Evolutionary conservation across 495 filamentous ascomycete species (phyloP), one percentile per base, ranked within the genome.

Genomic region (Cercophora scortea): DNA sequence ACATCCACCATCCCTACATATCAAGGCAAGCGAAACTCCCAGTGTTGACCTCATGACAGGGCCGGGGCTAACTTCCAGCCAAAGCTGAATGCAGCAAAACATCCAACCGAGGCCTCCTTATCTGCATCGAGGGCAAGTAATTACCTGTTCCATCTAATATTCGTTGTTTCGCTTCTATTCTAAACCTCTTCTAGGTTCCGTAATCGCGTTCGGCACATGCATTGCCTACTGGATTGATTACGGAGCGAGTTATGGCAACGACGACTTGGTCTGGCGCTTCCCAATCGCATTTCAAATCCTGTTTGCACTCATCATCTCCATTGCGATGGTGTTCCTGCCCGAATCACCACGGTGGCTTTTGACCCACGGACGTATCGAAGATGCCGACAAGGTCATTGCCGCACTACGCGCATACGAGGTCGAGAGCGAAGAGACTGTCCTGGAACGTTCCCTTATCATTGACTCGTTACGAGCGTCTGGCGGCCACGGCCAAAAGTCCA

Each of bases 191-290:
- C 25, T 25, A 25, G 25, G 25, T 25, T 25, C 25, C 25, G 25
- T 25, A 5, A 89, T 91, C 54, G 87, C 87, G 41, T 87, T 91
- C 49, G 88, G 88, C 43, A 84, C 80, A 8, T 68, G 89, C 41
- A 82, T 90, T 32, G 86, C 86, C 25, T 91, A 91, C 71, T 92
- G 88, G 88, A 75, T 92, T 51, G 86, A 90, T 58, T 92, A 87
- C 55, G 88, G 87, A 42, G 77, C 84, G 33, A 81, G 79, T 8
- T 91, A 86, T 60, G 85, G 84, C 4, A 77, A 79, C 3, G 55
- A 68, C 8, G 77, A 82, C 57, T 68, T 89, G 7, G 77, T 79
- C 15, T 91, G 88, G 88, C 79, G 88, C 16, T 88, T 90, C 72
- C 88, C 88, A 15, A 89, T 91, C 53, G 85, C 84, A 11, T 89